A percentile compares a stretch with the other conserved stretches of the same genome.
Conservation (phyloP, 176 grass and related monocot genomes). For the Leersia perrieri region DNA sequence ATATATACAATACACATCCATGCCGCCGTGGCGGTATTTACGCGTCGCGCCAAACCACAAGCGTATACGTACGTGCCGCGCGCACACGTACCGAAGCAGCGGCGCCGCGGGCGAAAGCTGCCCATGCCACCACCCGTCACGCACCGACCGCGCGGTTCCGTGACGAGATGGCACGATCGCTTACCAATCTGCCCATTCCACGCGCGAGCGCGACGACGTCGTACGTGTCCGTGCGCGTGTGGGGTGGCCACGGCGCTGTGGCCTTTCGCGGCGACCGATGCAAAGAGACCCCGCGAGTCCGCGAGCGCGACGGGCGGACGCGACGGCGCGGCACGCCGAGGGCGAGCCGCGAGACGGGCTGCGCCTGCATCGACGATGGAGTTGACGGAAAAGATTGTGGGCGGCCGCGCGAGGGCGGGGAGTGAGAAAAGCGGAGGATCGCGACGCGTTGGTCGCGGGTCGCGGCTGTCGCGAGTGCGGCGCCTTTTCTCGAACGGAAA, state of each 20-base stretch:
- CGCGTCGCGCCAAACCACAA: neutral
- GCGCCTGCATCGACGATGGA: neutral
- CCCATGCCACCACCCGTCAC: neutral
- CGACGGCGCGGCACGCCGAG: neutral
- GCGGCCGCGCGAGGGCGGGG: neutral
- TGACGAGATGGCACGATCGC: neutral
- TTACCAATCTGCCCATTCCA: too few species aligned
- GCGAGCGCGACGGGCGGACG: neutral
- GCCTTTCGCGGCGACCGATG: conserved; percentile 33
- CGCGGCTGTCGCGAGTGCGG: neutral
- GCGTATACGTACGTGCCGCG: neutral
- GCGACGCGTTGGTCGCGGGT: conserved; percentile 12
- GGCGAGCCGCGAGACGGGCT: neutral
- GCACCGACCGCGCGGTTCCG: neutral
- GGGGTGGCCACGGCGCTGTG: neutral
- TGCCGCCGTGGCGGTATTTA: neutral
- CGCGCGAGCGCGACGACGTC: too few species aligned
- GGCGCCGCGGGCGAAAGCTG: neutral
- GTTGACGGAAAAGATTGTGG: neutral
- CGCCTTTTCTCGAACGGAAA: conserved; percentile 5
- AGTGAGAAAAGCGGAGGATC: neutral
- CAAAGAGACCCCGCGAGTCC: neutral
- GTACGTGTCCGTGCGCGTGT: neutral
- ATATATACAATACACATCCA: neutral
- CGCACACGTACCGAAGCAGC: neutral